These are phyloP conservation scores for Umbelopsis ramanniana DNA, from an alignment of 192 early-diverging fungal genomes.

Conservation along the genomic window DNA sequence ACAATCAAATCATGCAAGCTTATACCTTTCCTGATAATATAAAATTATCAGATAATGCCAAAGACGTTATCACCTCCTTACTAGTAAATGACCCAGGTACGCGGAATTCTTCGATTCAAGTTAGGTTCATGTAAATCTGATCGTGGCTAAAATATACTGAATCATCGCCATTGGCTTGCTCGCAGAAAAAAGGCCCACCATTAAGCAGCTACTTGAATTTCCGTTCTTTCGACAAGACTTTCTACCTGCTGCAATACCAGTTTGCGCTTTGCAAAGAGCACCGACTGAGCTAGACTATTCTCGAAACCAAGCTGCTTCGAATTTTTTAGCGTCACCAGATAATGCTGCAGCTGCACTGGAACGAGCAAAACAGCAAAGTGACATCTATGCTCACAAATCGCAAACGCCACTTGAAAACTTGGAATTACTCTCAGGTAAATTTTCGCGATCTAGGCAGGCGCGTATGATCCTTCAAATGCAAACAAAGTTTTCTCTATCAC, in stretches of 20 bases:
- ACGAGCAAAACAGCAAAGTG: slow-evolving; percentile 10
- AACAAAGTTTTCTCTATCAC: not conserved
- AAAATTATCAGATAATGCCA: slow-evolving; percentile 61
- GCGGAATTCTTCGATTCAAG: not conserved
- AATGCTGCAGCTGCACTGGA: slow-evolving; percentile 18
- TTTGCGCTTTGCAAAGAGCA: slow-evolving; percentile 9
- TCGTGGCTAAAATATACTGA: not conserved
- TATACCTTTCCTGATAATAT: slow-evolving; percentile 77
- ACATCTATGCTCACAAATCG: not conserved
- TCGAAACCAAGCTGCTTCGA: slow-evolving; percentile 29
- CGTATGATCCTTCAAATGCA: not conserved
- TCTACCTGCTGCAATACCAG: slow-evolving; percentile 25
- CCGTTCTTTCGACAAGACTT: slow-evolving; percentile 37
- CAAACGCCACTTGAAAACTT: slow-evolving; percentile 19
- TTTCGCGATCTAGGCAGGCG: not conserved
- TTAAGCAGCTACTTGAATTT: slow-evolving; percentile 38
- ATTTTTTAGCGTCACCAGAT: slow-evolving; percentile 21
- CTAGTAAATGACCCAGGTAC: slow-evolving; percentile 68
- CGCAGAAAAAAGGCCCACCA: slow-evolving; percentile 40
- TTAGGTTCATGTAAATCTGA: not conserved
- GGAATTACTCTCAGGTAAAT: slow-evolving; percentile 23
- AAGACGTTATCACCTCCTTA: slow-evolving; percentile 69
- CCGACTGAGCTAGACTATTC: slow-evolving; percentile 17
- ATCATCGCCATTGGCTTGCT: too few species aligned
- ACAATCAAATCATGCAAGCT: slow-evolving; percentile 44